These are phyloP conservation scores for Psidium guajava DNA, from an alignment of 345 rosid genomes.

Conservation along the genomic window DNA sequence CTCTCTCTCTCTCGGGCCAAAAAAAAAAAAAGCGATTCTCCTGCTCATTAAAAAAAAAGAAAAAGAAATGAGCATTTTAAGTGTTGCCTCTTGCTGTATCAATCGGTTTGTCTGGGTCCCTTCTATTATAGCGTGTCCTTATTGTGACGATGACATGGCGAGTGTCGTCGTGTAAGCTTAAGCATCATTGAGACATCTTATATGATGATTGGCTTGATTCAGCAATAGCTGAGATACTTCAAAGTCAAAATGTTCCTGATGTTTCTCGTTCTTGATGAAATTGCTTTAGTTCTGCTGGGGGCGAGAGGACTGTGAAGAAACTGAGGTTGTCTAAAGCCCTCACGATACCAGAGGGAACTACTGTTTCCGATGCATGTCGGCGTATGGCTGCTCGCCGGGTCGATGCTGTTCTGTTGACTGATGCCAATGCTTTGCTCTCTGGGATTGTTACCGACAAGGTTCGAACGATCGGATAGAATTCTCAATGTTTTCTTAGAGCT, in stretches of 20 bases:
- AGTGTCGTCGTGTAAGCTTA: background rate
- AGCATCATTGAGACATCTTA: background rate
- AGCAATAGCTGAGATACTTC: background rate
- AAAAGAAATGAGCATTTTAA: background rate
- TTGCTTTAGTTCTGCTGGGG: slow-evolving; percentile 22
- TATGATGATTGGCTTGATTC: background rate
- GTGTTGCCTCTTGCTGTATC: background rate
- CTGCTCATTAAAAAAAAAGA: background rate
- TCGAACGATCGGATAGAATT: background rate
- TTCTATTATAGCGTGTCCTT: background rate
- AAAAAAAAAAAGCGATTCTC: background rate
- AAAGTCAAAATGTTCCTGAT: background rate
- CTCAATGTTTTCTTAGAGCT: background rate
- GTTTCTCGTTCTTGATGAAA: background rate
- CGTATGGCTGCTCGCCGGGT: slow-evolving; percentile 96
- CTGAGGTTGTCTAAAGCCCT: slow-evolving; percentile 86
- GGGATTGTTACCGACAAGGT: slow-evolving; percentile 95
- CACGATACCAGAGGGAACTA: slow-evolving; percentile 88
- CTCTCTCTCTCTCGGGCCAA: too few species aligned
- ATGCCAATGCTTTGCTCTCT: slow-evolving; percentile 79
- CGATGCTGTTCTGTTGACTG: slow-evolving; percentile 81
- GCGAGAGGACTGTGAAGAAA: slow-evolving; percentile 91
- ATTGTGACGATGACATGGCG: background rate
- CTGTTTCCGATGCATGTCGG: slow-evolving; percentile 79
- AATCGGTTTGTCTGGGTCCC: background rate